Evolutionary conservation across 2,329 filamentous ascomycete species (phyloP).

Genomic region (Trichoderma semiorbis): DNA sequence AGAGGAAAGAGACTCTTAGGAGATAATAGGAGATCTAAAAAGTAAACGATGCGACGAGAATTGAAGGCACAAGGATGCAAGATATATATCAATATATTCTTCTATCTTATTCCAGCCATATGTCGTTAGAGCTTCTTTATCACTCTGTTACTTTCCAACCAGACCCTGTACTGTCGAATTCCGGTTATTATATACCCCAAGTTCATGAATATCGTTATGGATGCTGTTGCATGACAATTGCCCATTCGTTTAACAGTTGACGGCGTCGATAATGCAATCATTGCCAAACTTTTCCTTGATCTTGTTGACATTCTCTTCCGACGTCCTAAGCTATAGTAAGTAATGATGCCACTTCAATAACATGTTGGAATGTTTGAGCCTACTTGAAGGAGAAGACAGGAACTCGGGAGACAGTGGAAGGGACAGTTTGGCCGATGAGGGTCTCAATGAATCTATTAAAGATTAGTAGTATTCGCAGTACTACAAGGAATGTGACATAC

Average conservation of each 20-base stretch:
- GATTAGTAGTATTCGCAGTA: neutral
- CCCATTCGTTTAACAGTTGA: neutral
- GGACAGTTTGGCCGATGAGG: neutral
- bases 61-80: neutral
- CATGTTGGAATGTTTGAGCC: neutral
- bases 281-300: neutral
- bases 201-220: neutral
- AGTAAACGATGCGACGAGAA: neutral
- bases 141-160: neutral
- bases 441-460: neutral
- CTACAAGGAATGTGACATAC: neutral
- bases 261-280: neutral
- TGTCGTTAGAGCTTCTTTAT: neutral
- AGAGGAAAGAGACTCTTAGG: too few relatives aligned
- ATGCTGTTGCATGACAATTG: neutral
- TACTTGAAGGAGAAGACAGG: constrained; percentile 3
- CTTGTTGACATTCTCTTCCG: neutral
- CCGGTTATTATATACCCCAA: neutral
- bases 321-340: neutral
- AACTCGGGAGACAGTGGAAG: neutral
- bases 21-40: too few relatives aligned
- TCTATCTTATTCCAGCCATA: neutral
- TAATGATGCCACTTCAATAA: neutral
- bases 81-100: neutral
- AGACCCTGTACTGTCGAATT: neutral